These are phyloP conservation scores for Polyporus tsugae DNA, from an alignment of 1,284 basidiomycete species.

Conservation along the genomic window DNA sequence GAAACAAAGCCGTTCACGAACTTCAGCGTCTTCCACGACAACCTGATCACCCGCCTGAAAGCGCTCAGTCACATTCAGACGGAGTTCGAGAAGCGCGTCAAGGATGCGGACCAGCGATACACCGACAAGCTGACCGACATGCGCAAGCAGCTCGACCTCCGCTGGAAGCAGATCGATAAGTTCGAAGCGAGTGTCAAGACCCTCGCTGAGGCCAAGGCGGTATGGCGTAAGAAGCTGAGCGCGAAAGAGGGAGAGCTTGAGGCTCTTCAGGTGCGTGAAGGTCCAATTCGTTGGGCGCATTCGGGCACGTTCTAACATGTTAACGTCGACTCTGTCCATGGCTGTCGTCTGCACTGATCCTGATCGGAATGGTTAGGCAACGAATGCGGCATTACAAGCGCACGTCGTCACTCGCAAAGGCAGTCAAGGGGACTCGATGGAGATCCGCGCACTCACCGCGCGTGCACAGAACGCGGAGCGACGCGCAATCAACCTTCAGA, in stretches of 20 bases:
- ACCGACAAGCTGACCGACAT: constrained; percentile 80
- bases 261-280: constrained; percentile 69
- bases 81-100: constrained; percentile 88
- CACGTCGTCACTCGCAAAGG: constrained; percentile 80
- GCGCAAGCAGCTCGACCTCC: constrained; percentile 86
- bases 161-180: constrained; percentile 94
- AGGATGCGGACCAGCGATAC: constrained; percentile 81
- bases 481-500: constrained; percentile 80
- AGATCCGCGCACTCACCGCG: constrained; percentile 74
- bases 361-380: constrained; percentile 54
- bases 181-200: constrained; percentile 91
- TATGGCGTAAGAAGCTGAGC: constrained; percentile 86
- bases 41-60: constrained; percentile 89
- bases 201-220: constrained; percentile 83
- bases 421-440: constrained; percentile 71
- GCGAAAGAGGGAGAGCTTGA: constrained; percentile 92
- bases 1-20: constrained; percentile 94
- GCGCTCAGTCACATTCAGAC: constrained; percentile 83
- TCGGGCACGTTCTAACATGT: neutral
- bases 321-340: neutral
- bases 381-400: constrained; percentile 78
- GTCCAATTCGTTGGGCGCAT: neutral
- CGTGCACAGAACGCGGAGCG: constrained; percentile 86
- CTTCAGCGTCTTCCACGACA: constrained; percentile 94
- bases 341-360: neutral